Conservation (phyloP, 768 basidiomycete species). For the Rhodotorula paludigena region DNA sequence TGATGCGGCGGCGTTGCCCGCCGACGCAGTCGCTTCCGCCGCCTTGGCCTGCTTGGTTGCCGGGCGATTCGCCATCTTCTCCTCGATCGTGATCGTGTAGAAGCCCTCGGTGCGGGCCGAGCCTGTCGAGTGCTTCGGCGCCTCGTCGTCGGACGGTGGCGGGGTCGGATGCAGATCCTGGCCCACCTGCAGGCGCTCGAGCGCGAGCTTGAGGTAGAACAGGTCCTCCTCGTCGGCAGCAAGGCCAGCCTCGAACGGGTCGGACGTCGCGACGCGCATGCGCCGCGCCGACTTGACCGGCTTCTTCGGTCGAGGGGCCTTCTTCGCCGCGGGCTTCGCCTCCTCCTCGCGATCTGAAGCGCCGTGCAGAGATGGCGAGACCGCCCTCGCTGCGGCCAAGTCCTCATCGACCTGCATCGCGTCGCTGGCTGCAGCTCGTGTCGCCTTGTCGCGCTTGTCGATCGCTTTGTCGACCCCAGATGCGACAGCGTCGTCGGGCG, state of each 20-base stretch:
- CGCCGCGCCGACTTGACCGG: not conserved
- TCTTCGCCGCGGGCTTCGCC: not conserved
- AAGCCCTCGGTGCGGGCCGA: slow-evolving; percentile 90
- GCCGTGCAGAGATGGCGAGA: slow-evolving; percentile 10
- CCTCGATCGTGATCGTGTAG: slow-evolving; percentile 65
- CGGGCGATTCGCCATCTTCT: slow-evolving; percentile 46
- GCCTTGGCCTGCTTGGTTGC: slow-evolving; percentile 69
- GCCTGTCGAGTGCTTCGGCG: slow-evolving; percentile 73
- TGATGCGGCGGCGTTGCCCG: slow-evolving; percentile 59
- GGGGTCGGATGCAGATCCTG: slow-evolving; percentile 32
- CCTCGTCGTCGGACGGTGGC: slow-evolving; percentile 36
- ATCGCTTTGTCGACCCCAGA: too few relatives aligned
- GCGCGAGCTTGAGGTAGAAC: slow-evolving; percentile 47
- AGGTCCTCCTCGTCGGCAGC: slow-evolving; percentile 50
- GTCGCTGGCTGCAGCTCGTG: too few relatives aligned
- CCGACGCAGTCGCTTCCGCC: slow-evolving; percentile 52
- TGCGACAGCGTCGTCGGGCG: not conserved
- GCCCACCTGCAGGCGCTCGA: slow-evolving; percentile 41
- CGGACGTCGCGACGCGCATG: not conserved
- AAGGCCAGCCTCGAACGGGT: slow-evolving; percentile 46
- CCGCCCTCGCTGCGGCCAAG: not conserved
- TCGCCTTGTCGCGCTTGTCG: too few relatives aligned
- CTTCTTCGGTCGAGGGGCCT: not conserved
- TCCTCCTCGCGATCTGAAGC: slow-evolving; percentile 7
- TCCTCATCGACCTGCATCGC: slow-evolving; percentile 25